Base-by-base conservation (phyloP, 352 stramenopile species). In the Globisporangium perplexum region DNA sequence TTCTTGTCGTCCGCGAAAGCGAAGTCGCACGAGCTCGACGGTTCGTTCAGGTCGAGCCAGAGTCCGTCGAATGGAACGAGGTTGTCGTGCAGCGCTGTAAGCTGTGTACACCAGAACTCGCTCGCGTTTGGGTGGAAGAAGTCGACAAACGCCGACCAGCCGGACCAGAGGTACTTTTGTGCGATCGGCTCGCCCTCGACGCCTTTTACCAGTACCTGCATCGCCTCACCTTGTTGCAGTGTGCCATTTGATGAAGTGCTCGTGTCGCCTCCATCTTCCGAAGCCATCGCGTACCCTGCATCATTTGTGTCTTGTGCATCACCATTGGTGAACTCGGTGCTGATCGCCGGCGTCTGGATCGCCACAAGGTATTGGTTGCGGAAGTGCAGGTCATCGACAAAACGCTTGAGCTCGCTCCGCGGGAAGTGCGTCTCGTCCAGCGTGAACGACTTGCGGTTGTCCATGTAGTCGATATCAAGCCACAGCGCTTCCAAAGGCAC, bases 21-120 rank as follows among this genome's bases (percentile, higher is more conserved):
- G 42, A 66, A 62, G 53, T 91, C 81, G 39, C 83, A 95, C 26
- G 74, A 65, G 46, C 73, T 87, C 23, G 72, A 88, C 4, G 81
- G 77, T 30, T 96, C 86, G 53, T 95, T 92, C 57, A 72, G 80
- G 39, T 96, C 76, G 7, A 96, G 63, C 87, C 86, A 96, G 28
- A 96, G 56, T 0, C 87, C 86, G 50, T 96, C 86, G 11, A 88
- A 93, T 15, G 69, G 65, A 20, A 88, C 57, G 17, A 86, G 45
- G 41, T 73, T 65, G 14, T 83, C 59, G 55, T 90, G 69, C 28
- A 91, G 93, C 4, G 54, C 62, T 0, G 62, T 45, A 3, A 95
- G 57, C 51, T 91, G 76, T n/a, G 87, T 64, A 3, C 65, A 56
- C 79, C 86, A 96, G 43, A 75, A 96, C 1, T 39, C 41, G 8